A percentile compares a stretch with the other conserved stretches of the same genome.
Conservation (phyloP, 306 rosid species). For the Gillenia trifoliata region DNA sequence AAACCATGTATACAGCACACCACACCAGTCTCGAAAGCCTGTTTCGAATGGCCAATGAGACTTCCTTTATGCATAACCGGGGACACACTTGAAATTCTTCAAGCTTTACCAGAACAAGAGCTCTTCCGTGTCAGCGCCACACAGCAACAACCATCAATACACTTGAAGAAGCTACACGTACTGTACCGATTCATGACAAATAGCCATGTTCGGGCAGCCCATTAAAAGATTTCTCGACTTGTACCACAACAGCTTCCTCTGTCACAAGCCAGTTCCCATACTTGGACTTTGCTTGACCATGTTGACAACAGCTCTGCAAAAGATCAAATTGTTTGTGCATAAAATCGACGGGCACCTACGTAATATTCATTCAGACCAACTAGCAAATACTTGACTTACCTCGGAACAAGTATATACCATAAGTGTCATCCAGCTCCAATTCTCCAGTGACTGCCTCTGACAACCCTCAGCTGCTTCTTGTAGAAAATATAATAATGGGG, state of each 20-base stretch:
- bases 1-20: not conserved
- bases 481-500: constrained; percentile 72
- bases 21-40: not conserved
- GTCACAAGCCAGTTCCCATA: constrained; percentile 50
- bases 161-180: not conserved
- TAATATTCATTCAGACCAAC: constrained; percentile 11
- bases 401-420: constrained; percentile 65
- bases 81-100: not conserved
- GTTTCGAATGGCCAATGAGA: not conserved
- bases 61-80: not conserved
- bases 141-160: not conserved
- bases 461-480: constrained; percentile 56
- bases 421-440: constrained; percentile 94
- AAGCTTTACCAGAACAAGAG: not conserved
- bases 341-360: not conserved
- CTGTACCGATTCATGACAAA: constrained; percentile 28
- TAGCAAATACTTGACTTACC: constrained; percentile 35
- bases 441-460: constrained; percentile 42
- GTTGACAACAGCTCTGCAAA: constrained; percentile 50
- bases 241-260: constrained; percentile 66
- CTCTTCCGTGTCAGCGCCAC: too few relatives aligned
- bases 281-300: constrained; percentile 30
- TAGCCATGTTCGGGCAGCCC: constrained; percentile 16
- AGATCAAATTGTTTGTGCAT: not conserved
- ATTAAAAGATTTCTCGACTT: constrained; percentile 44